These are phyloP conservation scores for Davidsoniella australis DNA, from an alignment of 2,329 filamentous ascomycete species.

Conservation along the genomic window DNA sequence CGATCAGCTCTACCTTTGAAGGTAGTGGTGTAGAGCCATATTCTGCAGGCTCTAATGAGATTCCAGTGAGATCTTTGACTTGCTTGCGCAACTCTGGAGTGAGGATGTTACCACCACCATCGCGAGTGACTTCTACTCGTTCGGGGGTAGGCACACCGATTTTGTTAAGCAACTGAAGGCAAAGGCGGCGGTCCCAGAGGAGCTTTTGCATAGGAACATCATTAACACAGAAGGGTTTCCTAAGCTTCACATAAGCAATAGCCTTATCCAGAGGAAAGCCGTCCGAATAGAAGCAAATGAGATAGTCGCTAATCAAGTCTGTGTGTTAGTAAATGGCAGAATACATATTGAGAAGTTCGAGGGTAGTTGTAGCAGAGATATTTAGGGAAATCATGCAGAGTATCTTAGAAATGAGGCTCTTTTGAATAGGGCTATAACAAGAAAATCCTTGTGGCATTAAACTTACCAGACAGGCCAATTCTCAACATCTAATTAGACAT, in stretches of 20 bases:
- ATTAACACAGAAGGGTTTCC: constrained; percentile 94
- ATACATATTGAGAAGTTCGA: neutral
- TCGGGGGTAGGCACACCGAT: constrained; percentile 80
- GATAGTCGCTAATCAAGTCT: constrained; percentile 46
- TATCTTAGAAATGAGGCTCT: neutral
- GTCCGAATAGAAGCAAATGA: constrained; percentile 97
- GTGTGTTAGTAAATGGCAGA: neutral
- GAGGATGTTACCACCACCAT: constrained; percentile 69
- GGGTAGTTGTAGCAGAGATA: too few species aligned
- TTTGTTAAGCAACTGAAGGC: constrained; percentile 71
- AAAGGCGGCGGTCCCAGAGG: constrained; percentile 86
- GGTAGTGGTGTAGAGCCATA: constrained; percentile 32
- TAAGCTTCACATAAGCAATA: constrained; percentile 80
- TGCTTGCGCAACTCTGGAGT: constrained; percentile 66
- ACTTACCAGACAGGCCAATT: constrained; percentile 80
- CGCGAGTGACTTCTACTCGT: constrained; percentile 77
- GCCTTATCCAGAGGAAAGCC: constrained; percentile 95
- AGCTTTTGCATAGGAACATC: constrained; percentile 95
- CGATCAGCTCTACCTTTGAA: constrained; percentile 64
- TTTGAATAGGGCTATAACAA: neutral
- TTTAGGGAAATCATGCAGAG: too few species aligned
- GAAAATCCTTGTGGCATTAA: neutral
- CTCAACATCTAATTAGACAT: constrained; percentile 46
- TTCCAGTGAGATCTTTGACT: constrained; percentile 58
- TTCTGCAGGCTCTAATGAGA: constrained; percentile 39